Conservation (phyloP, 2,329 filamentous ascomycete species). For the Aureobasidium sp. region DNA sequence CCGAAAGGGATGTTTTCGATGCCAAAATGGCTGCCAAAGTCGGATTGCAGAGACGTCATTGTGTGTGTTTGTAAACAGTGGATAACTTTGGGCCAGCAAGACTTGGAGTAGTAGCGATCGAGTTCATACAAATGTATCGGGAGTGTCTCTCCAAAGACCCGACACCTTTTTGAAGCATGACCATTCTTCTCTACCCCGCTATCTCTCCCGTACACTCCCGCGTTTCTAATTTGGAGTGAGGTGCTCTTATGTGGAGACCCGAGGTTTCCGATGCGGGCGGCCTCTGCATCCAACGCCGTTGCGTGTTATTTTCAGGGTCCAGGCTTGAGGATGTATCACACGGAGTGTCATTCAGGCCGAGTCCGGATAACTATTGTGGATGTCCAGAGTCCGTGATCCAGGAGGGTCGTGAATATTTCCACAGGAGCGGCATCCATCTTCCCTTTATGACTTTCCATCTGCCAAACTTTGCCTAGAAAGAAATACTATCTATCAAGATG, state of each 20-base stretch:
- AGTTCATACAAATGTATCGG: neutral
- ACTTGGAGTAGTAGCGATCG: neutral
- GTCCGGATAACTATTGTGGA: neutral
- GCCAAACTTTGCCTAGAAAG: neutral
- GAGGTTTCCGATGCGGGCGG: no score
- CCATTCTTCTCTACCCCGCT: neutral
- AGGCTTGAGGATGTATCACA: neutral
- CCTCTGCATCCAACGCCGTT: neutral
- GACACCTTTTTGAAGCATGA: neutral
- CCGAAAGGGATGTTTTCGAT: constrained; percentile 49
- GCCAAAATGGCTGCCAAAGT: constrained; percentile 39
- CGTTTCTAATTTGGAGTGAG: neutral
- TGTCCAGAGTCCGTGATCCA: neutral
- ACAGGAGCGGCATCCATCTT: neutral
- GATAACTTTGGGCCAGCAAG: neutral
- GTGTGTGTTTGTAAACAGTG: neutral
- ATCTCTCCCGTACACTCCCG: neutral
- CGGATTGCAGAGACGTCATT: constrained; percentile 5
- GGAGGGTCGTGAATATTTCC: neutral
- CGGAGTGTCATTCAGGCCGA: neutral
- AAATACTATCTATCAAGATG: neutral
- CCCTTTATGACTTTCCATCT: neutral
- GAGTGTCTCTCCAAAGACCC: neutral
- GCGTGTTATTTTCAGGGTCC: neutral
- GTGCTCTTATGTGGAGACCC: neutral